These are phyloP conservation scores for Phylloporus arenicola DNA, from an alignment of 768 basidiomycete species.

Conservation along the genomic window DNA sequence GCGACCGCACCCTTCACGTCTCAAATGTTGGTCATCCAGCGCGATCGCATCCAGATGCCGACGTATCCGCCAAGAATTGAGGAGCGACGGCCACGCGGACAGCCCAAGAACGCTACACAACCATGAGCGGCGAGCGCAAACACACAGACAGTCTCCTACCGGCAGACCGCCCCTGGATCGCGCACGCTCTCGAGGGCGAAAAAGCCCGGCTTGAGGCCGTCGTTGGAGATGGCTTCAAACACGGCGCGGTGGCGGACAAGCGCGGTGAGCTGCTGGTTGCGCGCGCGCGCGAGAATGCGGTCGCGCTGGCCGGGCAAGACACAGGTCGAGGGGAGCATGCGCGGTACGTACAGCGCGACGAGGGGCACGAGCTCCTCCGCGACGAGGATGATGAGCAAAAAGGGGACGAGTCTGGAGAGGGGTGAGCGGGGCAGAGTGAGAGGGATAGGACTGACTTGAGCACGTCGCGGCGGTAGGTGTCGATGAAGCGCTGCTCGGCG, in stretches of 20 bases:
- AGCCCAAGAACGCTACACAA: slow-evolving; percentile 38
- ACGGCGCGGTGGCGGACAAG: slow-evolving; percentile 33
- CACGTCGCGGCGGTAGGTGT: slow-evolving; percentile 59
- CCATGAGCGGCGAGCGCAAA: not conserved
- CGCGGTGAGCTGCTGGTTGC: slow-evolving; percentile 42
- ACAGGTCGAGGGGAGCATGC: slow-evolving; percentile 82
- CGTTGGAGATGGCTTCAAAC: slow-evolving; percentile 32
- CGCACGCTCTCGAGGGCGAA: slow-evolving; percentile 7
- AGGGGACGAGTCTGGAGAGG: slow-evolving; percentile 58
- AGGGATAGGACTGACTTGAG: slow-evolving; percentile 49
- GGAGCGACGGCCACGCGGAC: slow-evolving; percentile 31
- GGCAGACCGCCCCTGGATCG: slow-evolving; percentile 45
- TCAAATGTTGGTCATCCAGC: slow-evolving; percentile 60
- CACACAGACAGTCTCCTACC: slow-evolving; percentile 35
- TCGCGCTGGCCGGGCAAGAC: slow-evolving; percentile 75
- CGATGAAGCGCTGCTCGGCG: slow-evolving; percentile 64
- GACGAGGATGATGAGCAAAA: slow-evolving; percentile 65
- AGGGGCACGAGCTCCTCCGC: slow-evolving; percentile 81
- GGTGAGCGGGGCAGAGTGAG: slow-evolving; percentile 4
- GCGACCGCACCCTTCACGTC: slow-evolving; percentile 41
- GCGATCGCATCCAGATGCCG: slow-evolving; percentile 38
- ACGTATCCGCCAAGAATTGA: slow-evolving; percentile 33
- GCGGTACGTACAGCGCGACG: slow-evolving; percentile 79
- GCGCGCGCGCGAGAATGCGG: slow-evolving; percentile 51
- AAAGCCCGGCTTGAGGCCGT: slow-evolving; percentile 31